Evolutionary conservation across 106 monocot genomes (phyloP), one percentile per base, ranked within the genome.

Genomic region (Posidonia australis): DNA sequence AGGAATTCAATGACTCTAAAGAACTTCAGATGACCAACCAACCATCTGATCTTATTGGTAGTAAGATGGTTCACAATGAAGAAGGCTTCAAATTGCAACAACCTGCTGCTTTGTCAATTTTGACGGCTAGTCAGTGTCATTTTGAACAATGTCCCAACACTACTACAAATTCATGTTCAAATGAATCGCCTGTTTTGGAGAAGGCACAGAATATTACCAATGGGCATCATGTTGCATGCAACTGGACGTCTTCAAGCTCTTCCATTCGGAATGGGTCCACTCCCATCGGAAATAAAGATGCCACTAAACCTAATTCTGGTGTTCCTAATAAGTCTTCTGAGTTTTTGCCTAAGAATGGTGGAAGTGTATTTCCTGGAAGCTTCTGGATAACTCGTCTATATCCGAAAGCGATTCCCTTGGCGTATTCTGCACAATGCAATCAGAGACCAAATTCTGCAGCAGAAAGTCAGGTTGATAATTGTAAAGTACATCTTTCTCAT

Each of bases 311-410:
- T 63, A 25, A 30, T 22, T 19, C 58, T 14, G 41, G 13, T 46
- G 19, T 25, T 55, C 41, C 41, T 41, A 67, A 61, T 24, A 60
- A 60, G 30, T 74, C 69, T 32, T 48, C 49, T 41, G 73, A 67
- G 60, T 23, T 41, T 26, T 30, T 29, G 11, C 20, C 29, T 10
- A 24, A 48, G 5, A 77, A 32, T 5, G 69, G 29, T 23, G 67
- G 65, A 69, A 51, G 54, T 70, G 63, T 14, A 46, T 76, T 74
- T 78, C 71, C 31, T 16, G 49, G 72, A 5, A 90, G 68, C 69
- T 69, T 72, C 42, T 90, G 90, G 90, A 74, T 90, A 44, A 76
- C 70, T 66, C 66, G 90, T 14, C 61, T 90, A 68, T 78, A 62
- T 56, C 69, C 69, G 20, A 85, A 78, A 64, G 74, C 29, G 43